Evolutionary conservation across 1,139 yeast genomes (phyloP).

Genomic region (Yamadazyma sp.): DNA sequence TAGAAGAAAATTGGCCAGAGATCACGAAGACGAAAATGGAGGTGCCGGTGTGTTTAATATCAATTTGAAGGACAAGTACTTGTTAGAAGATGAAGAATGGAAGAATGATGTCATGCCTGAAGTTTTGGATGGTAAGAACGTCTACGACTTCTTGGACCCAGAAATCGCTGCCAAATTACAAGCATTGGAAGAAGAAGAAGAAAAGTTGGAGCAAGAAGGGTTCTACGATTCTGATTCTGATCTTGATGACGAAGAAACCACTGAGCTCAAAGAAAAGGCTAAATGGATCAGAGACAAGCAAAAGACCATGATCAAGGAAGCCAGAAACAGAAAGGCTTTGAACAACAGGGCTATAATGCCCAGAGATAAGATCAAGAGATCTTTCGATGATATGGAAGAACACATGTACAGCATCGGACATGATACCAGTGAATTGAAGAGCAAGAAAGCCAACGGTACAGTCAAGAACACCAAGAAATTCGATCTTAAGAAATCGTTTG

Average conservation of each 20-base stretch:
- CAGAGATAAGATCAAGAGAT: slow-evolving; percentile 79
- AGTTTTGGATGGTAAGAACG: slow-evolving; percentile 91
- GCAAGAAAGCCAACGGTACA: slow-evolving; percentile 34
- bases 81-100: slow-evolving; percentile 96
- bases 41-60: slow-evolving; percentile 98
- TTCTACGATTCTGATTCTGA: slow-evolving; percentile 91
- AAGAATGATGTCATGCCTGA: slow-evolving; percentile 97
- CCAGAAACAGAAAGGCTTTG: slow-evolving; percentile 82
- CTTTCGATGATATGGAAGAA: slow-evolving; percentile 76
- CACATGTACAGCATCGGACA: slow-evolving; percentile 90
- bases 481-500: slow-evolving; percentile 65
- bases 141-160: slow-evolving; percentile 94
- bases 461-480: slow-evolving; percentile 55
- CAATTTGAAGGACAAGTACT: slow-evolving; percentile 86
- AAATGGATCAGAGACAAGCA: slow-evolving; percentile 94
- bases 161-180: slow-evolving; percentile 91
- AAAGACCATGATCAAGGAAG: slow-evolving; percentile 86
- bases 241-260: slow-evolving; percentile 59
- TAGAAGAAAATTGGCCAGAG: slow-evolving; percentile 80
- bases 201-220: slow-evolving; percentile 87
- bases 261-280: slow-evolving; percentile 83
- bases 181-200: slow-evolving; percentile 97
- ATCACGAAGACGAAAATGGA: slow-evolving; percentile 90
- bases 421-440: slow-evolving; percentile 67
- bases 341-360: slow-evolving; percentile 93